A percentile compares a stretch with the other conserved stretches of the same genome.
phyloP scores from a whole-genome alignment of 352 stramenopile species.

The Phytophthora vignae region DNA sequence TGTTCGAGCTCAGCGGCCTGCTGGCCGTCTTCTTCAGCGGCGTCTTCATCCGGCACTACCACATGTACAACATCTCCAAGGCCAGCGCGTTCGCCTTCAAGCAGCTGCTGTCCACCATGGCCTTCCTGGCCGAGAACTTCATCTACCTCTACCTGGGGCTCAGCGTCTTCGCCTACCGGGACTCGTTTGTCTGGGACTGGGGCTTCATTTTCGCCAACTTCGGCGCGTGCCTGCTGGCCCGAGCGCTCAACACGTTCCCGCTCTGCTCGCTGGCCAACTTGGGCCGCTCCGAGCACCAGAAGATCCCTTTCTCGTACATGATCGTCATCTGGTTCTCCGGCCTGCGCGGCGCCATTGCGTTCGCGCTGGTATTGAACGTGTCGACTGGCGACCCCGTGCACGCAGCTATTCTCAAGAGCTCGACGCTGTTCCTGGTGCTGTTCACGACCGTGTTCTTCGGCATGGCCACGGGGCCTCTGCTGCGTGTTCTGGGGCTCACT shows the following conservation, averaged over 20 bases:
- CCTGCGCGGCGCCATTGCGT: constrained; percentile 93
- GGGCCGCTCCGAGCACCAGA: constrained; percentile 39
- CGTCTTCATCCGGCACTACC: constrained; percentile 78
- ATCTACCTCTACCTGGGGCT: constrained; percentile 80
- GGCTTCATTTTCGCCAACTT: constrained; percentile 64
- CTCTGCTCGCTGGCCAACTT: constrained; percentile 69
- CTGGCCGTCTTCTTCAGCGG: constrained; percentile 93
- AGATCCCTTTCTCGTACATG: constrained; percentile 76
- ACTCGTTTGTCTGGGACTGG: constrained; percentile 77
- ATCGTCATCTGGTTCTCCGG: constrained; percentile 94
- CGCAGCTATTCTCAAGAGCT: constrained; percentile 67
- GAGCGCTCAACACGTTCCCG: constrained; percentile 78
- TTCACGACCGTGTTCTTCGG: constrained; percentile 73
- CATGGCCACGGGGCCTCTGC: constrained; percentile 50
- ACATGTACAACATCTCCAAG: constrained; percentile 76
- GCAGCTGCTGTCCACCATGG: constrained; percentile 66
- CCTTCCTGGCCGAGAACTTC: constrained; percentile 79
- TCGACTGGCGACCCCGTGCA: constrained; percentile 48
- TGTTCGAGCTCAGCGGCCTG: constrained; percentile 84
- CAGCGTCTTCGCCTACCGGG: constrained; percentile 70
- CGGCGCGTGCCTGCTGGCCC: constrained; percentile 51
- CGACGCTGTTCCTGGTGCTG: constrained; percentile 72
- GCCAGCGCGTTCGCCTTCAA: constrained; percentile 64
- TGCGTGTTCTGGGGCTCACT: constrained; percentile 42
- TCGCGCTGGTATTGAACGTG: constrained; percentile 88